Evolutionary conservation across 202 grass and related monocot species (phyloP).

Genomic region (Eragrostis tef): DNA sequence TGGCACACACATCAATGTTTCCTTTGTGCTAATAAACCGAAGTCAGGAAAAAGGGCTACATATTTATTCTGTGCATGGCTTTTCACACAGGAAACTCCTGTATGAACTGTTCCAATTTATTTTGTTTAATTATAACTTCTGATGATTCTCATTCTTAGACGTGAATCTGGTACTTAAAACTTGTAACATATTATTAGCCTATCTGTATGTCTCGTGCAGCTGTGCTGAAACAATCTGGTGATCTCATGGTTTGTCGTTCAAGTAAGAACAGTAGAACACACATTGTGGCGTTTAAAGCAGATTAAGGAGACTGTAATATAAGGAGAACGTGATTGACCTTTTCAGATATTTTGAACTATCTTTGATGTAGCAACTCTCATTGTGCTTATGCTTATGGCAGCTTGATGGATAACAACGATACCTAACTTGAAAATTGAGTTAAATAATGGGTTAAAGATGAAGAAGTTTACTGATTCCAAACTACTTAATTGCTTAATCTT

Average conservation of each 20-base stretch:
- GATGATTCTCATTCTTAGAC: slow-evolving; percentile 12
- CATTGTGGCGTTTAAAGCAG: not conserved
- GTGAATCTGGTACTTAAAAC: slow-evolving; percentile 9
- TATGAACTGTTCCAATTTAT: slow-evolving; percentile 14
- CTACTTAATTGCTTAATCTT: not conserved
- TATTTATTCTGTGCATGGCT: slow-evolving; percentile 6
- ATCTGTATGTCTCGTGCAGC: not conserved
- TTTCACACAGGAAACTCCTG: not conserved
- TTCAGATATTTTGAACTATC: not conserved
- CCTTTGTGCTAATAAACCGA: slow-evolving; percentile 33
- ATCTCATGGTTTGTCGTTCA: slow-evolving; percentile 11
- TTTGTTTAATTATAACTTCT: slow-evolving; percentile 12
- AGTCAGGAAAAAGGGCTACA: slow-evolving; percentile 11
- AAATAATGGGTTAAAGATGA: not conserved
- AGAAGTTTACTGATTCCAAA: slow-evolving; percentile 1
- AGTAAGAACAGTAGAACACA: slow-evolving; percentile 13
- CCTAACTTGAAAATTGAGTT: not conserved
- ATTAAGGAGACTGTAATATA: not conserved
- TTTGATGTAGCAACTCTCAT: not conserved
- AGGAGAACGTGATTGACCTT: not conserved
- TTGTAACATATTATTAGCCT: slow-evolving; percentile 3
- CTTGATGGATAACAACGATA: not conserved
- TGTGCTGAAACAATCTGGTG: slow-evolving; percentile 4
- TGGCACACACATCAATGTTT: slow-evolving; percentile 26
- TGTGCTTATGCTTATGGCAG: not conserved